phyloP scores from a whole-genome alignment of 2,329 filamentous ascomycete species.

The Sporothrix curviconia region DNA sequence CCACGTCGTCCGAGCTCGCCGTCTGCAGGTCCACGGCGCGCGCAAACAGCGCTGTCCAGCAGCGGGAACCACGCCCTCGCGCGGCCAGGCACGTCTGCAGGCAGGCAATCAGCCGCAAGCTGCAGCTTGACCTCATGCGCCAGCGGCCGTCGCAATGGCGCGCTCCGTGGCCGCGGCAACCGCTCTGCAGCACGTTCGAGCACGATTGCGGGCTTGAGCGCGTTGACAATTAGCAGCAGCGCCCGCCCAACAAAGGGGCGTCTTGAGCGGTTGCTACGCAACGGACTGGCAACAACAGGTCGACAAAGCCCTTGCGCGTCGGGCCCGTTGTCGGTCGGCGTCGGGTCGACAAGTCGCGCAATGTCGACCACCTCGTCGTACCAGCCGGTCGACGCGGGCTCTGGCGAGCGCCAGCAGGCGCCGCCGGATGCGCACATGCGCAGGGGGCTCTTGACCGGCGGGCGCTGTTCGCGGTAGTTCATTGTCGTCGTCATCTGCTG shows the following conservation, averaged over 20 bases:
- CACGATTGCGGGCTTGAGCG: conserved; percentile 67
- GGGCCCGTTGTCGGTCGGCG: conserved; percentile 69
- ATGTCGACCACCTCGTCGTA: conserved; percentile 72
- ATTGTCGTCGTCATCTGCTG: conserved; percentile 57
- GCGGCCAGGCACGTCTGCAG: conserved; percentile 62
- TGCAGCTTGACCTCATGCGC: conserved; percentile 87
- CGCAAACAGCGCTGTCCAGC: conserved; percentile 81
- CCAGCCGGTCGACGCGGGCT: conserved; percentile 70
- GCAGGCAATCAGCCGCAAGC: conserved; percentile 81
- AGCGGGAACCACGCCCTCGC: conserved; percentile 79
- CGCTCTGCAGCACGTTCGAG: conserved; percentile 61
- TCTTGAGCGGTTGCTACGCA: conserved; percentile 91
- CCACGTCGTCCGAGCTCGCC: conserved; percentile 84
- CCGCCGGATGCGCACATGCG: conserved; percentile 65
- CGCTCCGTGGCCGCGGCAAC: conserved; percentile 57
- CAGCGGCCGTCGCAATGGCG: conserved; percentile 68
- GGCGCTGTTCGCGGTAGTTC: conserved; percentile 66
- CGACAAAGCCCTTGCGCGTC: conserved; percentile 64
- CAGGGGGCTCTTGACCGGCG: conserved; percentile 60
- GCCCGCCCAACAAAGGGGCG: conserved; percentile 90
- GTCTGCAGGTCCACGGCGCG: conserved; percentile 91
- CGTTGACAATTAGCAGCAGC: conserved; percentile 73
- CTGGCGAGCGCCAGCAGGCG: conserved; percentile 74
- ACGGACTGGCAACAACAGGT: conserved; percentile 69
- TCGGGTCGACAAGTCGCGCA: conserved; percentile 67